phyloP scores from a whole-genome alignment of 1,284 basidiomycete genomes.

The Ustilago xerochloae region DNA sequence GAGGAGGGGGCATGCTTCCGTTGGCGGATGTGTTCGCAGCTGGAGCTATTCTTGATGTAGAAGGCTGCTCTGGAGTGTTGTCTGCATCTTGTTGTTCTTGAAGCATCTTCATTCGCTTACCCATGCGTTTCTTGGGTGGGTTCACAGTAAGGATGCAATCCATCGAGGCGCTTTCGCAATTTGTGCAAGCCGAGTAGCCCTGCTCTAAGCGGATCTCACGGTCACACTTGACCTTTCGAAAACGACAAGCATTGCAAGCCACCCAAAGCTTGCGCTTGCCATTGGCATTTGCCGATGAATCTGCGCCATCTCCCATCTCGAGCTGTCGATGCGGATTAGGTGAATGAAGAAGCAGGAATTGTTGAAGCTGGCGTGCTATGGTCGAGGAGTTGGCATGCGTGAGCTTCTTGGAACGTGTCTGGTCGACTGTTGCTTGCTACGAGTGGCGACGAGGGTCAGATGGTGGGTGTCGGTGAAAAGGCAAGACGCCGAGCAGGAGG shows the following conservation, averaged over 20 bases:
- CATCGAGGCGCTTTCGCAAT: constrained; percentile 23
- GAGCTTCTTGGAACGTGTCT: too few species aligned
- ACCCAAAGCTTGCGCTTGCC: constrained; percentile 40
- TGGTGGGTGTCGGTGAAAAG: background rate
- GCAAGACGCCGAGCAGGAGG: too few species aligned
- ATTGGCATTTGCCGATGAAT: constrained; percentile 1
- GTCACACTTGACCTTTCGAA: constrained; percentile 46
- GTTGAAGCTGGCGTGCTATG: background rate
- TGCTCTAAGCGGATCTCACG: constrained; percentile 30
- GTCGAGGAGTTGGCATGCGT: background rate
- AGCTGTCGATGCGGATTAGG: background rate
- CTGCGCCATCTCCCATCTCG: constrained; percentile 5
- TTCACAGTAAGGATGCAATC: constrained; percentile 36
- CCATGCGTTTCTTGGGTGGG: constrained; percentile 43
- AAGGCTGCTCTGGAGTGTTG: background rate
- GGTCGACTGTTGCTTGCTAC: too few species aligned
- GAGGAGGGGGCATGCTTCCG: background rate
- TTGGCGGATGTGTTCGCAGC: background rate
- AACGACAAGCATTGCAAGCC: constrained; percentile 43
- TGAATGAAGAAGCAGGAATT: background rate
- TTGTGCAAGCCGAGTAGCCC: constrained; percentile 21
- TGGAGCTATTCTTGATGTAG: background rate
- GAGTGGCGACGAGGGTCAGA: too few species aligned
- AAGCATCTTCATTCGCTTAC: constrained; percentile 39
- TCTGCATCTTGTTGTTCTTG: constrained; percentile 24